Evolutionary conservation across 148 eudicot genomes (phyloP).

Genomic region (Rhododendron ovatum): DNA sequence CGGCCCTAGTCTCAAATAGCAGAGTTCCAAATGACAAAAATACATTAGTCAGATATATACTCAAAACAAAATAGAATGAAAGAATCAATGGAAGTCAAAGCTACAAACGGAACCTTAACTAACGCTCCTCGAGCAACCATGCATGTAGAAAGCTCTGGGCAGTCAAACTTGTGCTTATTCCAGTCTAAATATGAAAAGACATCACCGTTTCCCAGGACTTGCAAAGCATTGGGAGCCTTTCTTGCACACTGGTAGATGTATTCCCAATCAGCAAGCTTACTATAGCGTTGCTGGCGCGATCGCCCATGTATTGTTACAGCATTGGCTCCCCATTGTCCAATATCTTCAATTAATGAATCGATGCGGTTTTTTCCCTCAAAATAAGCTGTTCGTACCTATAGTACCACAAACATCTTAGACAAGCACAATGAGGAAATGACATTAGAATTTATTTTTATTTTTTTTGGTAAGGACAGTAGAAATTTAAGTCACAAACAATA

Average conservation of each 20-base stretch:
- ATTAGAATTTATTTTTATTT: neutral
- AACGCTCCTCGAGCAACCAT: constrained; percentile 98
- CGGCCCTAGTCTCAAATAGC: too few species aligned
- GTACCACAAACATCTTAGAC: constrained; percentile 1
- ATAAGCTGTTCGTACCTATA: constrained; percentile 89
- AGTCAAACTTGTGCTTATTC: constrained; percentile 71
- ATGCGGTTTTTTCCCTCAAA: constrained; percentile 85
- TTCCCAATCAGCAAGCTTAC: constrained; percentile 96
- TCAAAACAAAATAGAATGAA: neutral
- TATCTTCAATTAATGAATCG: constrained; percentile 68
- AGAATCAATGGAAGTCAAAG: neutral
- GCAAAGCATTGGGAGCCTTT: constrained; percentile 62
- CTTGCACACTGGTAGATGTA: constrained; percentile 67
- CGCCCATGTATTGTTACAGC: constrained; percentile 93
- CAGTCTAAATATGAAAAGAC: constrained; percentile 83
- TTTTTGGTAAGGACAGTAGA: neutral
- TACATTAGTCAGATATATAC: neutral
- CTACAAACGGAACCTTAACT: constrained; percentile 55
- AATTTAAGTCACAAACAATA: neutral
- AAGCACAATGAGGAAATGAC: neutral
- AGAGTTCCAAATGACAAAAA: neutral
- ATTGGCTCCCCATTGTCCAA: constrained; percentile 85
- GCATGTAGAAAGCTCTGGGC: constrained; percentile 84
- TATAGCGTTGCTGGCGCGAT: constrained; percentile 92
- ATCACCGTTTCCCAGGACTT: constrained; percentile 93